Evolutionary conservation across 2,329 filamentous ascomycete species (phyloP).

Genomic region (Didymella arachidicola): DNA sequence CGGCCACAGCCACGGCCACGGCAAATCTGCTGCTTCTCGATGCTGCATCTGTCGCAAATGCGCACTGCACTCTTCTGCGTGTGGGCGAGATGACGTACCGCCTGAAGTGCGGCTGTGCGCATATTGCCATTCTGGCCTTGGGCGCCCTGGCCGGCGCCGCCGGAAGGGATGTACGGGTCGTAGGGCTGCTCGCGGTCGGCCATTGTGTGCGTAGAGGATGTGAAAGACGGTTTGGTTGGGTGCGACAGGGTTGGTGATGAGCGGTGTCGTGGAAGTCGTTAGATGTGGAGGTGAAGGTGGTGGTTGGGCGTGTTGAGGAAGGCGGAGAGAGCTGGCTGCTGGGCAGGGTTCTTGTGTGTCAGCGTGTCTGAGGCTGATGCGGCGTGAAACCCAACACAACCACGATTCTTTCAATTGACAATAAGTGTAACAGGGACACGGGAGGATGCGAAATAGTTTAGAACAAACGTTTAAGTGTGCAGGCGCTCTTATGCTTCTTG

Average conservation of each 20-base stretch:
- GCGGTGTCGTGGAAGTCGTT: constrained; percentile 24
- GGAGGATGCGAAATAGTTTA: constrained; percentile 4
- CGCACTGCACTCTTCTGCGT: constrained; percentile 7
- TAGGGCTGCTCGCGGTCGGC: constrained; percentile 72
- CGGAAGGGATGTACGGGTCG: constrained; percentile 86
- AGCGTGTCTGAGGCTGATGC: constrained; percentile 39
- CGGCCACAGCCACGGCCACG: constrained; percentile 1
- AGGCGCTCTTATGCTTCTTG: constrained; percentile 4
- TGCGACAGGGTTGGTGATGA: constrained; percentile 31
- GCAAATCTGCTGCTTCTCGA: constrained; percentile 9
- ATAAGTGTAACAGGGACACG: constrained; percentile 7
- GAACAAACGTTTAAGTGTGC: constrained; percentile 2
- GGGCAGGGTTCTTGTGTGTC: constrained; percentile 10
- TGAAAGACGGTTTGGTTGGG: constrained; percentile 15
- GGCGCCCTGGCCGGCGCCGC: constrained; percentile 59
- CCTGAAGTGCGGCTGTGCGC: constrained; percentile 78
- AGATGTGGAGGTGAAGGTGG: constrained; percentile 34
- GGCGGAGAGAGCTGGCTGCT: constrained; percentile 24
- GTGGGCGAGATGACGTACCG: constrained; percentile 62
- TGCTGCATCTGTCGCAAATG: constrained; percentile 3
- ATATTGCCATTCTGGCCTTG: constrained; percentile 63
- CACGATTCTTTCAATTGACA: constrained; percentile 16
- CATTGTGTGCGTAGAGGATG: constrained; percentile 53
- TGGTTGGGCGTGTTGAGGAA: constrained; percentile 35
- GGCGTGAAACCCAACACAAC: constrained; percentile 35